A percentile compares a stretch with the other conserved stretches of the same genome.
Conservation (phyloP, 2,329 filamentous ascomycete species). For the Fusarium sp. region DNA sequence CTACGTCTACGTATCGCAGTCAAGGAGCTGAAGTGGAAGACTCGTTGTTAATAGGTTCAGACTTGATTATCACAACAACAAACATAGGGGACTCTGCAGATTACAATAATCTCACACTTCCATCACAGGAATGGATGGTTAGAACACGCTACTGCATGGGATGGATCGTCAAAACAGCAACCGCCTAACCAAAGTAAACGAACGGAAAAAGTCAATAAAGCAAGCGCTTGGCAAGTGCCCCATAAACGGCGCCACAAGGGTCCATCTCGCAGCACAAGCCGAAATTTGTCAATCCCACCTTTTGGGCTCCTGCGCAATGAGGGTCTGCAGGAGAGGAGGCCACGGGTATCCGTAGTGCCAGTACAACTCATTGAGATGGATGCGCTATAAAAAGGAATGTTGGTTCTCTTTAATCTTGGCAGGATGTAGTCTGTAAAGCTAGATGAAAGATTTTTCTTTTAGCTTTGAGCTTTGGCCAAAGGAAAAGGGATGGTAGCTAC, state of each 20-base stretch:
- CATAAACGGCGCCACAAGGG: conserved; percentile 40
- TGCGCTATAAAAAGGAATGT: background rate
- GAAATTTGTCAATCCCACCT: conserved; percentile 38
- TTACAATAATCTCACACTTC: conserved; percentile 1
- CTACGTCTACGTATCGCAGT: conserved; percentile 1
- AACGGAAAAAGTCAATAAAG: conserved; percentile 11
- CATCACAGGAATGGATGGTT: conserved; percentile 1
- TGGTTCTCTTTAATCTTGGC: background rate
- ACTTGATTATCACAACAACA: background rate
- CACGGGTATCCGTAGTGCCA: background rate
- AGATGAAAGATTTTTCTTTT: conserved; percentile 9
- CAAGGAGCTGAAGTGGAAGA: background rate
- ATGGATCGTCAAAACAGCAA: conserved; percentile 8
- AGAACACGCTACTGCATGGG: background rate
- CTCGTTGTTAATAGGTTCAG: background rate
- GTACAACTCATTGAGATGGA: background rate
- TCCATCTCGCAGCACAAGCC: conserved; percentile 30
- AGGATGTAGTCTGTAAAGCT: background rate
- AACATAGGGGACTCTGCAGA: background rate
- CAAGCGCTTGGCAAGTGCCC: conserved; percentile 20
- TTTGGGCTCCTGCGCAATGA: conserved; percentile 1
- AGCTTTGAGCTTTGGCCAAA: conserved; percentile 9
- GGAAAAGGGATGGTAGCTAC: conserved; percentile 18
- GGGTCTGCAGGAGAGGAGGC: background rate
- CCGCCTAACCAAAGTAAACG: background rate